phyloP scores from a whole-genome alignment of 306 rosid species.

The Begonia loranthoides region DNA sequence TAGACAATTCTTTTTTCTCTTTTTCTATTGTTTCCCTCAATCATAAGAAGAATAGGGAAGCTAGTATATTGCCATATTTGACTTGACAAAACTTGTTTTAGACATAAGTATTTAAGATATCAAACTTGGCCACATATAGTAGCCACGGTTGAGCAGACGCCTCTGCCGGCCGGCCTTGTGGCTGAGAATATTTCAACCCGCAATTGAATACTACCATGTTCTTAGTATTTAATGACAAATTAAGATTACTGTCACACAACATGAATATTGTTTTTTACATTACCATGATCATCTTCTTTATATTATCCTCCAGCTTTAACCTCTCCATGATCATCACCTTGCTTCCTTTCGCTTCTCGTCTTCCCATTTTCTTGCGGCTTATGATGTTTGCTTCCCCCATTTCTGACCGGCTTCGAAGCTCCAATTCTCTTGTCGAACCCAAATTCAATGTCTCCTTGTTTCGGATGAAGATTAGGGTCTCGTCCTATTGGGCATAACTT shows the following conservation, averaged over 20 bases:
- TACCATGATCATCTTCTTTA: slow-evolving; percentile 7
- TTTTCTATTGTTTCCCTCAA: slow-evolving; percentile 12
- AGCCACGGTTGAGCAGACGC: too few relatives aligned
- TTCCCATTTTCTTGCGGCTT: slow-evolving; percentile 18
- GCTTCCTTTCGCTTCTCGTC: slow-evolving; percentile 27
- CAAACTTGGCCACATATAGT: too few relatives aligned
- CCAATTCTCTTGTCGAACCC: slow-evolving; percentile 46
- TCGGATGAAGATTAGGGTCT: slow-evolving; percentile 8
- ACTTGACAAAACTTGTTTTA: too few relatives aligned
- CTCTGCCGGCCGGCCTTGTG: too few relatives aligned
- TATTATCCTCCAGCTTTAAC: slow-evolving; percentile 11
- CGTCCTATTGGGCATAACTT: slow-evolving; percentile 16
- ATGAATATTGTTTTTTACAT: too few relatives aligned
- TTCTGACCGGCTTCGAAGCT: slow-evolving; percentile 16
- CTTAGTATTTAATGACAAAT: too few relatives aligned
- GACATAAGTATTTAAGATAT: too few relatives aligned
- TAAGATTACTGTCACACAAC: too few relatives aligned
- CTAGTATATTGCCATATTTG: slow-evolving; percentile 18
- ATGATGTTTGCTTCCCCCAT: slow-evolving; percentile 18
- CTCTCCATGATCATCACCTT: slow-evolving; percentile 20
- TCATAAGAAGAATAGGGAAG: slow-evolving; percentile 19
- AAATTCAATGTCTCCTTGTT: slow-evolving; percentile 23
- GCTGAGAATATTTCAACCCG: too few relatives aligned
- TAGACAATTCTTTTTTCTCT: slow-evolving; percentile 6
- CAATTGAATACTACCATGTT: too few relatives aligned